Evolutionary conservation across 2,329 filamentous ascomycete genomes (phyloP), one percentile per base, ranked within the genome.

Genomic region (Calycina marina): DNA sequence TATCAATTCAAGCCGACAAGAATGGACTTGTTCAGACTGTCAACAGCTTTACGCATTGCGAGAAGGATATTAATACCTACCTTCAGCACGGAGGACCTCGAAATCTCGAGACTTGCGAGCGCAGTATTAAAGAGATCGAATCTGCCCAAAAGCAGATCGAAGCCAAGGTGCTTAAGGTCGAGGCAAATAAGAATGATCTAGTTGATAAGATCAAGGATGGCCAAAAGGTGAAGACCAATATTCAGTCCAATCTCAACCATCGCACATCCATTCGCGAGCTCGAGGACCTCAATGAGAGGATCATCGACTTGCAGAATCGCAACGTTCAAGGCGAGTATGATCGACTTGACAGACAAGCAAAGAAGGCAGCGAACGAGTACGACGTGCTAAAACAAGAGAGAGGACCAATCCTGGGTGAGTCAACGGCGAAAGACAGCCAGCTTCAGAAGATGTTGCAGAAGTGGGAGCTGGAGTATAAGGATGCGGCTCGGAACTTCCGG

Each of bases 211-310:
- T 86, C 31, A 72, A 75, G 45, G 83, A 85, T 48, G 80, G 82
- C 35, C 80, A 86, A 41, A 73, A 77, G 37, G 86, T 77, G 35
- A 88, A 85, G 58, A 78, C 82, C 46, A 85, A 82, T 41, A 93
- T 98, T 45, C 66, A 65, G 14, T 85, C 96, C 52, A 98, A 98
- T 47, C 61, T 96, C 31, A 76, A 76, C 40, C 93, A 85, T 53
- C 80, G 90, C 36, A 77, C 78, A 50, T 77, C 81, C 39, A 63
- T 73, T 35, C 69, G 73, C 34, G 67, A 76, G 22, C 64, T 94
- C 2, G 67, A 81, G 25, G 61, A 60, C 4, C 67, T 94, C 5
- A 61, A 70, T 34, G 54, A 56, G 12, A 80, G 90, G 38, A 86
- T 98, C 40, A 55, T 60, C 25, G 69, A 81, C 37, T 66, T 98